A percentile compares a stretch with the other conserved stretches of the same genome.
Conservation (phyloP, 1,284 basidiomycete genomes). For the Amylostereum chailletii region DNA sequence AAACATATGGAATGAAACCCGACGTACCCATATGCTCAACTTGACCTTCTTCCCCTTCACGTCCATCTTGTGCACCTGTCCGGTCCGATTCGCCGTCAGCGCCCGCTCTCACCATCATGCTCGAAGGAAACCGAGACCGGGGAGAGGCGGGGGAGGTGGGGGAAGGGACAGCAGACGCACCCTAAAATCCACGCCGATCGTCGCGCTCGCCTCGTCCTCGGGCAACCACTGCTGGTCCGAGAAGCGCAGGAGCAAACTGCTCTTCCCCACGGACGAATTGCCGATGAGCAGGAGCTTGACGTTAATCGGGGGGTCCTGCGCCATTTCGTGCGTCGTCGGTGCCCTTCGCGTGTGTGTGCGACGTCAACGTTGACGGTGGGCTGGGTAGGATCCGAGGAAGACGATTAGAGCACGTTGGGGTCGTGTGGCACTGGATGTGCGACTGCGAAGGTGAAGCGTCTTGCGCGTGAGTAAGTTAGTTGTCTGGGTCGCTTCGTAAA, state of each 20-base stretch:
- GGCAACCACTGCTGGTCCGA: conserved; percentile 95
- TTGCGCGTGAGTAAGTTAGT: too few relatives aligned
- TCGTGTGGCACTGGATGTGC: too few relatives aligned
- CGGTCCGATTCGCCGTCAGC: not conserved
- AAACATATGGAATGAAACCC: conserved; percentile 1
- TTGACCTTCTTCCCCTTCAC: conserved; percentile 73
- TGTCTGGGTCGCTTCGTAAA: too few relatives aligned
- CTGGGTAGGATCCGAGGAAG: too few relatives aligned
- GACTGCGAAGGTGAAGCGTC: too few relatives aligned
- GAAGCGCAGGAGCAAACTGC: conserved; percentile 86
- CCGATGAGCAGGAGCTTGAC: conserved; percentile 73
- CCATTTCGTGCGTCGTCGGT: too few relatives aligned
- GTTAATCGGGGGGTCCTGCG: conserved; percentile 35
- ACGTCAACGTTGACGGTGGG: too few relatives aligned
- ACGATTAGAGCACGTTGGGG: too few relatives aligned
- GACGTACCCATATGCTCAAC: conserved; percentile 71
- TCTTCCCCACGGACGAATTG: conserved; percentile 89
- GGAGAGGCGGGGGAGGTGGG: too few relatives aligned
- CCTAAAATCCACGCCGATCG: conserved; percentile 84
- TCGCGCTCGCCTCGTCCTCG: conserved; percentile 90
- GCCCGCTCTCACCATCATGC: conserved; percentile 16
- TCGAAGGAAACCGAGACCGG: not conserved
- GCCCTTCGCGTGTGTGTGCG: too few relatives aligned
- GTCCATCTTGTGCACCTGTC: conserved; percentile 76
- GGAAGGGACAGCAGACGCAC: conserved; percentile 30